Evolutionary conservation across 2,329 filamentous ascomycete species (phyloP), one percentile per base, ranked within the genome.

Genomic region (Neurospora crassa): DNA sequence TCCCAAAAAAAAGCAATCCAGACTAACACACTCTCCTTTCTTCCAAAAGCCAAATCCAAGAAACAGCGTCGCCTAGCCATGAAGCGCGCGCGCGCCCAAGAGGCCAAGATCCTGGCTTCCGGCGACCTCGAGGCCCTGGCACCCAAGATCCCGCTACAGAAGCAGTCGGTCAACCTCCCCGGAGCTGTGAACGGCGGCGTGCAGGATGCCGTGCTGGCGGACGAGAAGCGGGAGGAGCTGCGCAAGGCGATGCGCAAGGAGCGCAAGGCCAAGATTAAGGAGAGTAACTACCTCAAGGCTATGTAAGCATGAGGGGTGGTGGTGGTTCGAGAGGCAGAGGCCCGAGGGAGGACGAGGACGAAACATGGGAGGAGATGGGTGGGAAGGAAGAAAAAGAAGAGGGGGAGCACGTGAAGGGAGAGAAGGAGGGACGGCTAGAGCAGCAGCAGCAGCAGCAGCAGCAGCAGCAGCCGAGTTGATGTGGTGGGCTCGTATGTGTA

Each of bases 221-320:
- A 79, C 11, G 77, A 80, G 40, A 83, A 87, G 78, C 84, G 91
- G 78, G 84, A 86, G 73, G 88, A 90, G 76, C 83, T 94, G 77
- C 91, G 85, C 75, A 87, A 85, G 82, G 89, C 89, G 42, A 90
- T 94, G 91, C 87, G 92, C 78, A 87, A 87, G 79, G 91, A 93
- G 83, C 85, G 92, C 79, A 88, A 90, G 82, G 88, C 87, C 72
- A 88, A 86, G 81, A 96, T 96, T 78, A 95, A 94, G 88, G 92
- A 96, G 85, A 83, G 82, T 79, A 96, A 96, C 83, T 96, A 94
- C 86, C 87, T 96, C 82, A 92, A 91, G 87, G 88, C 89, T 63
- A 93, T 94, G 91, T 89, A 84, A 83, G 34, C 34, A 37, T 37
- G 34, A 37, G 75, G 37, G 34, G 18, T 41, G 47, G 12, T 45